Evolutionary conservation across 2,329 filamentous ascomycete species (phyloP).

Genomic region (Phialophora chinensis): DNA sequence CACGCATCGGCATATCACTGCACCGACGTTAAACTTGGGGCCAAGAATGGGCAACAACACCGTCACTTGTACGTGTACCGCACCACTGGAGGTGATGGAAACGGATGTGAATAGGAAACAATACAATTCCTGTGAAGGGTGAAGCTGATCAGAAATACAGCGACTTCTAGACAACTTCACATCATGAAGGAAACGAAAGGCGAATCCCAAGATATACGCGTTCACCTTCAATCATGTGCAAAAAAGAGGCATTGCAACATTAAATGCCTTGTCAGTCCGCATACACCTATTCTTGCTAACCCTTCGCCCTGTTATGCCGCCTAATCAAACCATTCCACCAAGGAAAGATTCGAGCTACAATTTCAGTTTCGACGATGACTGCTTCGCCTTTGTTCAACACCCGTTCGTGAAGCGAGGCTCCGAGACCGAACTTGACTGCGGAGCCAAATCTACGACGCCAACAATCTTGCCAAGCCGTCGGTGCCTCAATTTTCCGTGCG

Average conservation of each 20-base stretch:
- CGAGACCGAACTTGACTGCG: background rate
- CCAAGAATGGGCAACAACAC: background rate
- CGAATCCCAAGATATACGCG: background rate
- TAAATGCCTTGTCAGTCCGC: background rate
- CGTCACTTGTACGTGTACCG: too few species aligned
- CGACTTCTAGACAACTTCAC: background rate
- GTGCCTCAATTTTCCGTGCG: slow-evolving; percentile 4
- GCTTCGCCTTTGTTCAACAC: background rate
- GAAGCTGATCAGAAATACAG: background rate
- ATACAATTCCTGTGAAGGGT: background rate
- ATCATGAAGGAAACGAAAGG: background rate
- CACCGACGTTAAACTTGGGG: background rate
- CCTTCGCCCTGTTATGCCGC: background rate
- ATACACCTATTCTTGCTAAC: background rate
- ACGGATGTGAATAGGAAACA: background rate
- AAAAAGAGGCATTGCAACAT: background rate
- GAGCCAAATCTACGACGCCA: background rate
- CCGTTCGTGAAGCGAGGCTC: background rate
- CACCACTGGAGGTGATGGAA: background rate
- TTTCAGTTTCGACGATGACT: background rate
- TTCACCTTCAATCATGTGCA: background rate
- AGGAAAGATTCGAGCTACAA: background rate
- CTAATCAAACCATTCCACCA: background rate
- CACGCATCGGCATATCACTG: slow-evolving; percentile 1
- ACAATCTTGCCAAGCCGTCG: slow-evolving; percentile 8